Base-by-base conservation (phyloP, 176 grass and related monocot genomes). In the Rhynchospora breviuscula region DNA sequence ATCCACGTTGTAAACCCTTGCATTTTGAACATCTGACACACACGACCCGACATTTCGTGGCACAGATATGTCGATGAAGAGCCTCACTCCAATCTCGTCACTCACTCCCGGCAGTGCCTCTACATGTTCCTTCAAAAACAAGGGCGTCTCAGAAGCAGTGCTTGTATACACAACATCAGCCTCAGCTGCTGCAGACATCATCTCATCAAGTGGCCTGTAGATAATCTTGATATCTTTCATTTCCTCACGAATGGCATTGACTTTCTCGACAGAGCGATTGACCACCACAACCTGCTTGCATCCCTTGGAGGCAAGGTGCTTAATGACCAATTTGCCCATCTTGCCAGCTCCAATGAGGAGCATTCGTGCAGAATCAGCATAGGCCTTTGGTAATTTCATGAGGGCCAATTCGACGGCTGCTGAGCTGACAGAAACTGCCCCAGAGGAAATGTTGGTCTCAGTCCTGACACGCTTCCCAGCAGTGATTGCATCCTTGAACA, bases 401-500 rank as follows among this genome's bases (percentile, higher is more conserved):
- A 97, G 56, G 22, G 94, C 87, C 86, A 97, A 86, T 81, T 97
- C 94, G 82, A 97, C 94, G 71, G 94, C 94, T 25, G 94, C 94
- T 53, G 94, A 97, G 86, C 94, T 97, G 74, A 97, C 91, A 88
- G 91, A 97, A n/a, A 97, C 94, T 13, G 91, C 94, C 79, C 94
- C 94, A 56, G 91, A 86, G 47, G 94, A 97, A 83, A 93, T 97
- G 60, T 97, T 97, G 15, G 91, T 97, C 59, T 97, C 91, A 4
- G 88, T 85, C 10, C 94, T 88, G 22, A 97, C 94, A 17, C 94
- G 91, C 73, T 97, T 97, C 79, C 94, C 94, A 48, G 94, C 91
- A 19, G 94, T 93, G 81, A 97, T 97, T 78, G 94, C 94, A 77
- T 93, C 94, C 84, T 97, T 97, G 94, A 97, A 97, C 94, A 97